Percentiles rank a stretch among this genome's conserved stretches.
phyloP scores from a whole-genome alignment of 2,329 filamentous ascomycete genomes.

The Verticillium isaacii region DNA sequence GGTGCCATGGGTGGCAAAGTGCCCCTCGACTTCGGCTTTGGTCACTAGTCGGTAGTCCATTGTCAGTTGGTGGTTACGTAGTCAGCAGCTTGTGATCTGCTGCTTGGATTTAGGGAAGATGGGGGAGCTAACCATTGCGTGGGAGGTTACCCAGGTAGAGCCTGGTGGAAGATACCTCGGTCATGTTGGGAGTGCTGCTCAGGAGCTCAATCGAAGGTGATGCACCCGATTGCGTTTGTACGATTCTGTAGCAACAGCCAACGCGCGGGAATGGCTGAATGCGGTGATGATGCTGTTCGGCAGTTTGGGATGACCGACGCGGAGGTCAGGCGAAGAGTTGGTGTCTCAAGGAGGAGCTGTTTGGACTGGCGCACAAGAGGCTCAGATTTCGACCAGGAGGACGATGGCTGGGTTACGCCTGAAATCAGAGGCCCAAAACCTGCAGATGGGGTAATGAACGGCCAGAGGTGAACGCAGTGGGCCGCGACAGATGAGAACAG shows the following conservation, averaged over 20 bases:
- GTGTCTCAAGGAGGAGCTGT: background rate
- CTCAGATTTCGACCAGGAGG: background rate
- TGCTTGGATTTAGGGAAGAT: constrained; percentile 1
- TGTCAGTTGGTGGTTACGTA: background rate
- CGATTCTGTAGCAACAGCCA: background rate
- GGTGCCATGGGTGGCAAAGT: constrained; percentile 93
- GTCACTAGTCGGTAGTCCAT: constrained; percentile 61
- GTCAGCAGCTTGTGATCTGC: background rate
- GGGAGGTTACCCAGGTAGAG: constrained; percentile 98
- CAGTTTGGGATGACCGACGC: background rate
- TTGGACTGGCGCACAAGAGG: background rate
- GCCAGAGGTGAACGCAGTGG: background rate
- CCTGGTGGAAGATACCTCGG: constrained; percentile 88
- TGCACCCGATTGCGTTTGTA: background rate
- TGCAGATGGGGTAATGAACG: background rate
- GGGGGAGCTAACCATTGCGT: constrained; percentile 71
- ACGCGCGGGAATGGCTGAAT: background rate
- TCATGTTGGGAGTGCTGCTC: constrained; percentile 47
- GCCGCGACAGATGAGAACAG: background rate
- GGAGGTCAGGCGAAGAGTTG: background rate
- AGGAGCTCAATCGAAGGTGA: background rate
- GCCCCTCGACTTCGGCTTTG: constrained; percentile 92
- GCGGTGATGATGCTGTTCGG: background rate
- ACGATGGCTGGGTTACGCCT: background rate
- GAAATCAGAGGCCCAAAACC: background rate